phyloP scores from a whole-genome alignment of 2,329 filamentous ascomycete species.

The Diplodia seriata region DNA sequence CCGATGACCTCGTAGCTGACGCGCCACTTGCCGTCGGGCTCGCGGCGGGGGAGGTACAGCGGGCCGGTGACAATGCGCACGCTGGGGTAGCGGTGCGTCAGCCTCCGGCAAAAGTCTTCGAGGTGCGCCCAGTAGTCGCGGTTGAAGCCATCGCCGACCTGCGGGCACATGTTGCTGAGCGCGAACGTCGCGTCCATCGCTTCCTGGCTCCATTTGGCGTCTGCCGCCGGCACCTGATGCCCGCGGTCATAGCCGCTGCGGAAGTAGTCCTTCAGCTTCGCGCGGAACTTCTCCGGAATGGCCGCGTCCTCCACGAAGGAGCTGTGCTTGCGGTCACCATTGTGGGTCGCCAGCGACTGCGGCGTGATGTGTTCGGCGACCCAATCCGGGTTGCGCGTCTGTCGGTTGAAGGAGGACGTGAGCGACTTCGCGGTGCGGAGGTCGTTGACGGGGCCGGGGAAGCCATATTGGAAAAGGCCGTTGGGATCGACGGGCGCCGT shows the following conservation, averaged over 20 bases:
- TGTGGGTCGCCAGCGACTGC: constrained; percentile 74
- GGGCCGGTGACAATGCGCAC: constrained; percentile 94
- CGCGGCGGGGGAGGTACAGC: constrained; percentile 85
- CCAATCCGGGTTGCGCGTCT: constrained; percentile 91
- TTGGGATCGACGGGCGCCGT: constrained; percentile 55
- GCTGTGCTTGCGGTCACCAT: constrained; percentile 84
- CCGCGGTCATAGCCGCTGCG: constrained; percentile 94
- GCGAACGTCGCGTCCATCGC: constrained; percentile 97
- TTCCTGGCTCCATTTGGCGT: constrained; percentile 91
- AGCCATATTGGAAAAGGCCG: constrained; percentile 67
- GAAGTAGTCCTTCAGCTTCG: constrained; percentile 90
- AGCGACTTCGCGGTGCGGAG: constrained; percentile 77
- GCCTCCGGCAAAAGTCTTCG: constrained; percentile 90
- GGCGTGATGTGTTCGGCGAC: constrained; percentile 93
- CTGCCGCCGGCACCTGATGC: constrained; percentile 95
- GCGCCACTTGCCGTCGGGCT: constrained; percentile 93
- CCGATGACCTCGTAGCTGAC: constrained; percentile 97
- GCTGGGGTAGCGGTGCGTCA: constrained; percentile 80
- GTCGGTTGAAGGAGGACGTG: constrained; percentile 87
- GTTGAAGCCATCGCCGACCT: constrained; percentile 98
- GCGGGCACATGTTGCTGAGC: constrained; percentile 96
- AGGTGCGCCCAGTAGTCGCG: constrained; percentile 99
- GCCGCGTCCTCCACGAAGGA: constrained; percentile 79
- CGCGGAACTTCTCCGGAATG: constrained; percentile 87
- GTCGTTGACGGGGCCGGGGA: constrained; percentile 89